Conservation (phyloP, 225 moss, liverwort and hornwort species). For the Climacium dendroides region DNA sequence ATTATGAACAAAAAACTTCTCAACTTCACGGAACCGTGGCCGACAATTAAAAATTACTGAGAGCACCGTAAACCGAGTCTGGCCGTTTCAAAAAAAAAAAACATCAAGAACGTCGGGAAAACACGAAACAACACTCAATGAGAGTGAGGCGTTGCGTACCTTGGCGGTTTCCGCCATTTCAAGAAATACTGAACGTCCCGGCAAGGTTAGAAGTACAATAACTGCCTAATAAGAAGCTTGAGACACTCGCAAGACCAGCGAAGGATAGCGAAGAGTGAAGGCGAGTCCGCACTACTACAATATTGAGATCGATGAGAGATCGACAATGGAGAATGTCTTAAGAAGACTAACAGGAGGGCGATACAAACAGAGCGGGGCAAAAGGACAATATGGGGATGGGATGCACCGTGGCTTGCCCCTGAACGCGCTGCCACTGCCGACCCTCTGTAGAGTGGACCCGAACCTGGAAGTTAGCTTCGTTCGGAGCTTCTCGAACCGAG, state of each 20-base stretch:
- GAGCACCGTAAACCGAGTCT: not conserved
- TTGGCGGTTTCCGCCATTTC: conserved; percentile 19
- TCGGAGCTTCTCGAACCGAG: not conserved
- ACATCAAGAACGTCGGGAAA: not conserved
- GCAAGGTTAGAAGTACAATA: not conserved
- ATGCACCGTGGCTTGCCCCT: not conserved
- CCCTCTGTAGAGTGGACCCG: not conserved
- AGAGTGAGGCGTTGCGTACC: not conserved
- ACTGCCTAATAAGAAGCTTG: not conserved
- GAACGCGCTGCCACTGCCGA: not conserved
- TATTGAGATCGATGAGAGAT: not conserved
- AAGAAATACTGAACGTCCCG: not conserved
- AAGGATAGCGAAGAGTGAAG: not conserved
- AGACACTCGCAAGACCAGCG: not conserved
- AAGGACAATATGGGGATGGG: not conserved
- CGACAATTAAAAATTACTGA: not conserved
- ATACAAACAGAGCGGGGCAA: not conserved
- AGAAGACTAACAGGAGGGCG: not conserved
- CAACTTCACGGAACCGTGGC: not conserved
- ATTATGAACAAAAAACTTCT: not conserved
- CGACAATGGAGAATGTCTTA: not conserved
- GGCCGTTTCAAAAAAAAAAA: not conserved
- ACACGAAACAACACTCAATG: not conserved
- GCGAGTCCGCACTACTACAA: not conserved
- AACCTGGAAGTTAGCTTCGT: not conserved